Percentiles rank a stretch among this genome's conserved stretches.
These are phyloP conservation scores for Scutellaria barbata DNA, from an alignment of 257 asterid genomes.

Conservation along the genomic window DNA sequence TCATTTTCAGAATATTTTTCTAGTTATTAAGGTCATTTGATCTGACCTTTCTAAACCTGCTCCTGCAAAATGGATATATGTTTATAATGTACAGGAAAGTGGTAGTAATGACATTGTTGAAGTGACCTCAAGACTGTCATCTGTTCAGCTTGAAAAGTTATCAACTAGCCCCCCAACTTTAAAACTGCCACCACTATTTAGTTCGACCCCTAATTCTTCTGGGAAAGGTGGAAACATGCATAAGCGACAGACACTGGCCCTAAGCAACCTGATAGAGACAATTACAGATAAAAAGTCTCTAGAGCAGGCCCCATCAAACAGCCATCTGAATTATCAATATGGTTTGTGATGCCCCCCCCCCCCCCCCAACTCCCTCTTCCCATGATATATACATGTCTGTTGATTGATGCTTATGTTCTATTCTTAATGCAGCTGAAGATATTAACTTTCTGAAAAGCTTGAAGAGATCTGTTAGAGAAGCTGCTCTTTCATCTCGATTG, in stretches of 20 bases:
- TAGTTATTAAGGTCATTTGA: conserved; percentile 13
- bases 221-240: conserved; percentile 80
- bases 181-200: conserved; percentile 94
- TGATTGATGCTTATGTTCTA: conserved; percentile 22
- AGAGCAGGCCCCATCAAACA: conserved; percentile 44
- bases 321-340: conserved; percentile 47
- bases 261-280: conserved; percentile 55
- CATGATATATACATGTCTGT: conserved; percentile 1
- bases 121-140: conserved; percentile 72
- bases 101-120: conserved; percentile 70
- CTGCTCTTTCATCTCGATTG: conserved; percentile 73
- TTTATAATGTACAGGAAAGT: conserved; percentile 59
- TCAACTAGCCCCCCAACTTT: conserved; percentile 82
- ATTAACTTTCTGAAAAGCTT: conserved; percentile 70
- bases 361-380: too few relatives aligned
- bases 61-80: conserved; percentile 22
- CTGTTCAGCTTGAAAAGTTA: conserved; percentile 75
- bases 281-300: conserved; percentile 52
- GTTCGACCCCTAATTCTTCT: conserved; percentile 84
- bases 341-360: conserved; percentile 52
- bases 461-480: conserved; percentile 95
- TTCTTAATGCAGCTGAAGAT: conserved; percentile 67
- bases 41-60: conserved; percentile 35
- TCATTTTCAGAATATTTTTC: conserved; percentile 23
- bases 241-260: conserved; percentile 67